Evolutionary conservation across 2,329 filamentous ascomycete species (phyloP).

Genomic region (Cladophialophora exuberans): DNA sequence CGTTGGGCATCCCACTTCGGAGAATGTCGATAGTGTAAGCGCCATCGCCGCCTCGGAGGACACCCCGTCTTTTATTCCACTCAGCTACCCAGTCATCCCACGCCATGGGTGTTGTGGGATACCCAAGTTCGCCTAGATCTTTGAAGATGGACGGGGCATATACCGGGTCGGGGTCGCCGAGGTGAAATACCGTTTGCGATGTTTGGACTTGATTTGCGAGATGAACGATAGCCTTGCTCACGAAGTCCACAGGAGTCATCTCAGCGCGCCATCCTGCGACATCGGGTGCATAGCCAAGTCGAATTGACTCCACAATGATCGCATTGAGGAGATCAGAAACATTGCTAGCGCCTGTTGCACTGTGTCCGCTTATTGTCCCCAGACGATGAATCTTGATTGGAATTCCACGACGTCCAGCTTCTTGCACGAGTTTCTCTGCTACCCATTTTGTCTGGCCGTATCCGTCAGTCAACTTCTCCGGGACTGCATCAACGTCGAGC

Average conservation of each 20-base stretch:
- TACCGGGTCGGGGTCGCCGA: constrained; percentile 73
- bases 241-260: constrained; percentile 84
- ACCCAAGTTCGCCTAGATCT: constrained; percentile 68
- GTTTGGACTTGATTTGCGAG: constrained; percentile 66
- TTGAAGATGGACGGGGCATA: constrained; percentile 68
- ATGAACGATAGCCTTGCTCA: constrained; percentile 72
- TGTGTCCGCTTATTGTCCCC: constrained; percentile 79
- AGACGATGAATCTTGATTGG: constrained; percentile 73
- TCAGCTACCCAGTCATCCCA: constrained; percentile 76
- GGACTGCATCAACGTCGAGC: constrained; percentile 69
- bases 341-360: constrained; percentile 73
- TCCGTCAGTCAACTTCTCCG: constrained; percentile 69
- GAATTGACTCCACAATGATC: constrained; percentile 74
- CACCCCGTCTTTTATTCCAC: constrained; percentile 72
- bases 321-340: constrained; percentile 78
- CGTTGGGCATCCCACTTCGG: constrained; percentile 76
- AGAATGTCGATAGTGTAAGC: constrained; percentile 79
- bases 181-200: constrained; percentile 70
- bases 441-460: constrained; percentile 85
- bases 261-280: constrained; percentile 77
- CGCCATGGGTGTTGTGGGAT: constrained; percentile 65
- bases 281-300: constrained; percentile 70
- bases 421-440: constrained; percentile 72
- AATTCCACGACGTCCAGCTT: constrained; percentile 69
- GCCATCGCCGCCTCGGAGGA: constrained; percentile 67